Percentiles rank a stretch among this genome's conserved stretches.
Evolutionary conservation across 2,329 filamentous ascomycete genomes (phyloP).

Genomic region (Emericellopsis cladophorae): DNA sequence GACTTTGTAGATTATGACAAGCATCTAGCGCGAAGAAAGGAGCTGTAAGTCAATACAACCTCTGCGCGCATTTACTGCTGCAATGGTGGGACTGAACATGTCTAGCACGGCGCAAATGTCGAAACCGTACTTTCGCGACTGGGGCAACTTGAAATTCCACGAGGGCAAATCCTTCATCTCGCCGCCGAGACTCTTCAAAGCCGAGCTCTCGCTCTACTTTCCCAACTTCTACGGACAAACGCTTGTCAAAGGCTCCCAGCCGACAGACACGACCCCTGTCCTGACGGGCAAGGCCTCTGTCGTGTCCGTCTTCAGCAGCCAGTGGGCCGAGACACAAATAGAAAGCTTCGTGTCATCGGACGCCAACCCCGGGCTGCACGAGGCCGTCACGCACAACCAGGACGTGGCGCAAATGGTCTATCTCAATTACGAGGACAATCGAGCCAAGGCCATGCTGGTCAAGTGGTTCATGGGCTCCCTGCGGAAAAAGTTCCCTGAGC

Average conservation of each 20-base stretch:
- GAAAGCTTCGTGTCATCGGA: slow-evolving; percentile 54
- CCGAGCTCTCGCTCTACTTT: slow-evolving; percentile 77
- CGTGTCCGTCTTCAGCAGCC: slow-evolving; percentile 68
- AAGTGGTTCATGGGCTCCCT: slow-evolving; percentile 42
- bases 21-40: slow-evolving; percentile 62
- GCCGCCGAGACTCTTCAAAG: slow-evolving; percentile 72
- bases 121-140: slow-evolving; percentile 92
- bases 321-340: slow-evolving; percentile 77
- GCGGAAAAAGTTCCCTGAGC: slow-evolving; percentile 32
- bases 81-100: not conserved
- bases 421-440: slow-evolving; percentile 80
- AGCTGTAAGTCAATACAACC: slow-evolving; percentile 45
- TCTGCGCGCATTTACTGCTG: not conserved
- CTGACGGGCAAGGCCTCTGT: slow-evolving; percentile 64
- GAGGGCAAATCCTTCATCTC: slow-evolving; percentile 88
- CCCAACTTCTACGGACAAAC: slow-evolving; percentile 82
- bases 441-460: slow-evolving; percentile 48
- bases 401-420: slow-evolving; percentile 62
- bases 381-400: slow-evolving; percentile 39
- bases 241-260: slow-evolving; percentile 41
- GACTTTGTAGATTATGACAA: slow-evolving; percentile 81
- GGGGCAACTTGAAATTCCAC: slow-evolving; percentile 69
- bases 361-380: slow-evolving; percentile 57
- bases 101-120: slow-evolving; percentile 59
- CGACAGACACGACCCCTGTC: slow-evolving; percentile 60